phyloP scores from a whole-genome alignment of 495 filamentous ascomycete genomes.

The Podospora pseudocomata region DNA sequence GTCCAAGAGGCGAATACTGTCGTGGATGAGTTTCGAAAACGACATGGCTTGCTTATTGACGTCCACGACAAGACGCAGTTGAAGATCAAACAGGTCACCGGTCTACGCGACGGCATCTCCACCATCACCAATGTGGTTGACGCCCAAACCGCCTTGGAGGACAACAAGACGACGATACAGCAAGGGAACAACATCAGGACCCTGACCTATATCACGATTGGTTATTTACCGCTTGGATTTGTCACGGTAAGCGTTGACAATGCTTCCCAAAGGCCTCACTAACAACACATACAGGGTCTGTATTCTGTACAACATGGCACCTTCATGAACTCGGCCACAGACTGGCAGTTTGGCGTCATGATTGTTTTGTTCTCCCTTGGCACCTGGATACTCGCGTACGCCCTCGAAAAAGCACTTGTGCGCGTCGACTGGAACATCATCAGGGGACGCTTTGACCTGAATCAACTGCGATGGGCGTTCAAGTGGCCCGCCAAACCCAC shows the following conservation, averaged over 20 bases:
- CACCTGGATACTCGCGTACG: slow-evolving; percentile 16
- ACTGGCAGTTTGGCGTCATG: slow-evolving; percentile 13
- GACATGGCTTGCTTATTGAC: slow-evolving; percentile 17
- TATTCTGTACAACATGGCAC: slow-evolving; percentile 16
- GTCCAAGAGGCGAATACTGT: slow-evolving; percentile 19
- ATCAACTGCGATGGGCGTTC: not conserved
- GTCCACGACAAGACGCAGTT: slow-evolving; percentile 19
- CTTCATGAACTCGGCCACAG: slow-evolving; percentile 17
- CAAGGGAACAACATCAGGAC: slow-evolving; percentile 22
- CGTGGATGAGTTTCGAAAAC: slow-evolving; percentile 20
- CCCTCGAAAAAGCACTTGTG: slow-evolving; percentile 14
- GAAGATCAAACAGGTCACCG: slow-evolving; percentile 25
- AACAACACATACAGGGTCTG: slow-evolving; percentile 7
- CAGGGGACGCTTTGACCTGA: not conserved
- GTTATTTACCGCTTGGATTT: slow-evolving; percentile 18
- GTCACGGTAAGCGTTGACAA: slow-evolving; percentile 12
- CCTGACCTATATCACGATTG: slow-evolving; percentile 21
- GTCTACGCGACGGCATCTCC: slow-evolving; percentile 20
- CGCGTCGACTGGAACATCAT: slow-evolving; percentile 6
- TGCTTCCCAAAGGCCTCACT: not conserved
- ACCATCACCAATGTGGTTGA: slow-evolving; percentile 21
- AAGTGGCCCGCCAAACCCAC: not conserved
- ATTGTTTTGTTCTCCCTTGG: slow-evolving; percentile 13
- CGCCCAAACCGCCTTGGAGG: slow-evolving; percentile 15
- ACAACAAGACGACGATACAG: slow-evolving; percentile 21